A percentile compares a stretch with the other conserved stretches of the same genome.
Evolutionary conservation across 1,284 basidiomycete species (phyloP).

Genomic region (Cryptococcus wingfieldii): DNA sequence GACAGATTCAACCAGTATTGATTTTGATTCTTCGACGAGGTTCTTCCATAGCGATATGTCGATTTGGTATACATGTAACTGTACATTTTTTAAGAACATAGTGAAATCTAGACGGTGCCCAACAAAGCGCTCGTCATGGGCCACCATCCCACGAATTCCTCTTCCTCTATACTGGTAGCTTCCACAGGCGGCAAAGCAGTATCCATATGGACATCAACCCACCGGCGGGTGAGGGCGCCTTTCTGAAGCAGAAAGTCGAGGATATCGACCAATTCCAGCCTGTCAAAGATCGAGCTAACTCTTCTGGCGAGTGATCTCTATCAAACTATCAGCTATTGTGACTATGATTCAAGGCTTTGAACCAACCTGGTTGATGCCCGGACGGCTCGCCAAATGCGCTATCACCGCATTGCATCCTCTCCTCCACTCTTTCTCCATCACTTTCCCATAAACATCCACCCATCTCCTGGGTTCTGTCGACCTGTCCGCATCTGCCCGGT

Average conservation of each 20-base stretch:
- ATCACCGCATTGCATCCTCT: constrained; percentile 64
- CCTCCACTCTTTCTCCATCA: constrained; percentile 63
- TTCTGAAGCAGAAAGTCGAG: constrained; percentile 54
- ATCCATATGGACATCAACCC: constrained; percentile 1
- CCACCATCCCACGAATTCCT: constrained; percentile 22
- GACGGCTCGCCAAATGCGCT: constrained; percentile 61
- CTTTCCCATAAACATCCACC: constrained; percentile 65
- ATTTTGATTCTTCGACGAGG: too few species aligned
- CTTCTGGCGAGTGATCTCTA: constrained; percentile 66
- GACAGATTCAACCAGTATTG: too few species aligned
- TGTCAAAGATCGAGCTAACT: constrained; percentile 64
- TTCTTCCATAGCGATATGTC: too few species aligned
- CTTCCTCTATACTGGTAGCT: constrained; percentile 28
- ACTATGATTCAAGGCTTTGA: neutral
- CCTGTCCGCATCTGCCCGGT: neutral
- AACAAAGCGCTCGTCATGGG: neutral
- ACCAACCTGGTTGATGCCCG: constrained; percentile 68
- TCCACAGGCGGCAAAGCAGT: constrained; percentile 29
- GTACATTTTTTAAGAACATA: too few species aligned
- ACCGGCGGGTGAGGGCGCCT: constrained; percentile 11
- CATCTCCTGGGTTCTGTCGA: constrained; percentile 51
- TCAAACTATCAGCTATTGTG: neutral
- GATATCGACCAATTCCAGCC: constrained; percentile 66
- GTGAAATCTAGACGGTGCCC: too few species aligned
- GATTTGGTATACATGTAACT: too few species aligned